Base-by-base conservation (phyloP, 208 protist species). In the Acanthamoeba rhysodes region DNA sequence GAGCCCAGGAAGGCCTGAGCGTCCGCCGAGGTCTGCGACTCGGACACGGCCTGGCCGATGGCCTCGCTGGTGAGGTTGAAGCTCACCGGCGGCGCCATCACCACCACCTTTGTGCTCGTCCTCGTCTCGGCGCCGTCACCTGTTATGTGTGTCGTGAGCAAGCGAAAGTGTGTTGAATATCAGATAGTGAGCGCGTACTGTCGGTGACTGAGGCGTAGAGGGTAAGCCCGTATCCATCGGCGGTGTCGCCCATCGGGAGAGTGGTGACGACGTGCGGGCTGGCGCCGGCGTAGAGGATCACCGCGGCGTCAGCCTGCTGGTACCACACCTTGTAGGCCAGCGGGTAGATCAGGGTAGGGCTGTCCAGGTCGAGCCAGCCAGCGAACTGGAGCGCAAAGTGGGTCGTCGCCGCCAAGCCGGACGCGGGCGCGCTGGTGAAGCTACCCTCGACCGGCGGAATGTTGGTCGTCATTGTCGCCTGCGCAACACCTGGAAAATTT, bases 261-360 rank as follows among this genome's bases (percentile, higher is more conserved):
- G 72, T 8, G 9, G 72, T 80, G 34, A 20, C 2, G 14, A 14
- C 20, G 29, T 24, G 37, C 72, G 72, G 34, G 72, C 72, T 80
- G 29, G 32, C 14, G 29, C 72, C 72, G 32, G 72, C 27, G 34
- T 37, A 80, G 72, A 80, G 29, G 29, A 80, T 45, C 16, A 80
- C 72, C 37, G 72, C 72, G 20, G 72, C 72, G 34, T 29, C 72
- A 34, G 29, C 72, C 72, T 80, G 72, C 72, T 80, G 24, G 72
- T 45, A 80, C 72, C 72, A 80, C 34, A 80, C 34, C 72, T 80
- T 80, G 72, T 80, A 80, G 72, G 32, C 22, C 34, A 80, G 72
- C 29, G 72, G 29, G 37, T 45, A 80, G 29, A 45, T 45, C 34
- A 80, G 72, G 16, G 18, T 50, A 32, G 72, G 14, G 72, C 72